These are phyloP conservation scores for Fonsecaea monophora DNA, from an alignment of 2,329 filamentous ascomycete species.

Conservation along the genomic window DNA sequence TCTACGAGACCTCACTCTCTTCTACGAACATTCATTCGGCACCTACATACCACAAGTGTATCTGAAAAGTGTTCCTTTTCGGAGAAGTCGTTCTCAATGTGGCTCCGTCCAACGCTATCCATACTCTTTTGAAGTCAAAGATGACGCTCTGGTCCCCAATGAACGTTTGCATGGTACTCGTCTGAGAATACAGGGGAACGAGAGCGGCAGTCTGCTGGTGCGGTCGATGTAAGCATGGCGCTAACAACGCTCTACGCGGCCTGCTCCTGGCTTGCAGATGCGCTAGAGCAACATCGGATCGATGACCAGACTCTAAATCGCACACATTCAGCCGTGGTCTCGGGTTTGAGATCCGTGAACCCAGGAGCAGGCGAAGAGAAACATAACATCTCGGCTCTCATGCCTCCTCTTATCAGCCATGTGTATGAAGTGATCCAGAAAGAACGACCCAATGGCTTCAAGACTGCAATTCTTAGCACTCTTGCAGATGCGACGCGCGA, in stretches of 20 bases:
- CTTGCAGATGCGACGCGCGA: constrained; percentile 33
- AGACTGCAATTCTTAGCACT: constrained; percentile 15
- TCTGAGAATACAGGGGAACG: not conserved
- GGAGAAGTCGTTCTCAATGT: not conserved
- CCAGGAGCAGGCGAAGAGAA: not conserved
- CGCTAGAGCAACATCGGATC: constrained; percentile 15
- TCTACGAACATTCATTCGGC: not conserved
- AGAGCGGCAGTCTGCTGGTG: not conserved
- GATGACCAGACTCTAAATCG: constrained; percentile 2
- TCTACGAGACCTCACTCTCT: not conserved
- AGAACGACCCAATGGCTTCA: not conserved
- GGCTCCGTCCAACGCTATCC: not conserved
- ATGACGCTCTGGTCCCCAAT: not conserved
- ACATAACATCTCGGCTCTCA: not conserved
- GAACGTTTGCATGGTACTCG: not conserved
- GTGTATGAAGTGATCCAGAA: constrained; percentile 6
- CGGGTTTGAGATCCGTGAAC: not conserved
- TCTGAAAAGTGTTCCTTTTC: no score
- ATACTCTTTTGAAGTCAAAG: not conserved
- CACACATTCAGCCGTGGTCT: constrained; percentile 7
- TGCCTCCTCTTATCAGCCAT: constrained; percentile 19
- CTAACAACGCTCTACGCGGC: not conserved
- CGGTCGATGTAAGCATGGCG: constrained; percentile 2
- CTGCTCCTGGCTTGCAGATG: constrained; percentile 11
- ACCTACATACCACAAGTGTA: no score